Evolutionary conservation across 208 protist genomes (phyloP).

Genomic region (Trypanosoma avium): DNA sequence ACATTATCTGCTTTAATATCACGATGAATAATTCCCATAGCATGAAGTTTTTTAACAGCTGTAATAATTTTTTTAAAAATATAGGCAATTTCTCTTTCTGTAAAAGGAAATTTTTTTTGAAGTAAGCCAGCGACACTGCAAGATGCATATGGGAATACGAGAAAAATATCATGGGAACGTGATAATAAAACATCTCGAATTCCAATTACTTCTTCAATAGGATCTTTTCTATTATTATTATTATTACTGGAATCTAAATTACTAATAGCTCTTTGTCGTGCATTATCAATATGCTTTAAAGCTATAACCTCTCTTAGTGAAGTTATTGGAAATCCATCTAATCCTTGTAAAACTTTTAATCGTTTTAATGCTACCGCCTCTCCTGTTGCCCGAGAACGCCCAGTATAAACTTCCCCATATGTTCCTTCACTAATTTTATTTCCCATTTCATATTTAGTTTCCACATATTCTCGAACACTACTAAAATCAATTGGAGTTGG

Average conservation of each 20-base stretch:
- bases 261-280: constrained; percentile 29
- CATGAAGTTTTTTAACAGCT: constrained; percentile 67
- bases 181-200: constrained; percentile 84
- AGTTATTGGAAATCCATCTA: constrained; percentile 88
- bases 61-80: constrained; percentile 70
- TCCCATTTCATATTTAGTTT: constrained; percentile 64
- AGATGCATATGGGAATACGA: constrained; percentile 77
- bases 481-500: constrained; percentile 49
- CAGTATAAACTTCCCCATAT: constrained; percentile 96
- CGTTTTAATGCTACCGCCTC: constrained; percentile 79
- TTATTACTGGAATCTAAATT: constrained; percentile 18
- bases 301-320: constrained; percentile 87
- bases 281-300: constrained; percentile 66
- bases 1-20: constrained; percentile 93
- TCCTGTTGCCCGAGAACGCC: constrained; percentile 38
- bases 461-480: constrained; percentile 49
- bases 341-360: constrained; percentile 72
- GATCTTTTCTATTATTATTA: constrained; percentile 25
- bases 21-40: constrained; percentile 89
- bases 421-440: constrained; percentile 95
- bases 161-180: constrained; percentile 51
- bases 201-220: constrained; percentile 62
- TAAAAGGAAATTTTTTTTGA: constrained; percentile 57
- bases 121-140: constrained; percentile 75
- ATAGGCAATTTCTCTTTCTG: constrained; percentile 59